These are phyloP conservation scores for Septoria petroselini DNA, from an alignment of 2,329 filamentous ascomycete species.

Conservation along the genomic window DNA sequence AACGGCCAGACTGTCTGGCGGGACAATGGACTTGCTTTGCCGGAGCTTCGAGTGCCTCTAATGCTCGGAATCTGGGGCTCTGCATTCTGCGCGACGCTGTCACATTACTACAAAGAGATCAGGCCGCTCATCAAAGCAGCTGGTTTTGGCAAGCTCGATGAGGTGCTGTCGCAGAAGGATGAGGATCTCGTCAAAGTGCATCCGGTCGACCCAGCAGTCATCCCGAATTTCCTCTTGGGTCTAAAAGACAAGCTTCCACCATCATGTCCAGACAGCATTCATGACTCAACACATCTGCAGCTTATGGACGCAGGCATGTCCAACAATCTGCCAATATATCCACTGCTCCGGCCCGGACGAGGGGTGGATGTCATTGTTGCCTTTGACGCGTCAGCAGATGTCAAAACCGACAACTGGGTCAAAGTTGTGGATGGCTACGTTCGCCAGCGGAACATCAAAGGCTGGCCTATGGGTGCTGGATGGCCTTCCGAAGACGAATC, in stretches of 20 bases:
- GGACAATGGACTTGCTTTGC: conserved; percentile 66
- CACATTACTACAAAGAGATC: conserved; percentile 93
- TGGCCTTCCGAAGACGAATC: conserved; percentile 69
- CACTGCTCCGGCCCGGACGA: conserved; percentile 80
- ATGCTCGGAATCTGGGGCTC: conserved; percentile 95
- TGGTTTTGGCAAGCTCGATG: conserved; percentile 72
- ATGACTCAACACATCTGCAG: conserved; percentile 61
- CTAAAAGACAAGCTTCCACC: conserved; percentile 72
- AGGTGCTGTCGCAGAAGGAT: conserved; percentile 76
- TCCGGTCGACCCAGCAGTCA: conserved; percentile 84
- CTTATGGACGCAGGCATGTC: conserved; percentile 97
- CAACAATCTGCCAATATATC: conserved; percentile 95
- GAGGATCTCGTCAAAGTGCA: conserved; percentile 87
- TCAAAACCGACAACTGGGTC: conserved; percentile 93
- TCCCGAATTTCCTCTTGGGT: conserved; percentile 84
- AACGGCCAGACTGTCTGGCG: conserved; percentile 64
- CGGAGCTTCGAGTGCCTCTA: conserved; percentile 78
- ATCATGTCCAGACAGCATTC: conserved; percentile 74
- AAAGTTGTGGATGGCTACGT: conserved; percentile 92
- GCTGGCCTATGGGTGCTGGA: conserved; percentile 91
- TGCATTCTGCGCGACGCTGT: conserved; percentile 91
- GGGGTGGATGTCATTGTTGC: conserved; percentile 87
- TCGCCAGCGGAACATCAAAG: conserved; percentile 81
- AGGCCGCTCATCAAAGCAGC: conserved; percentile 73
- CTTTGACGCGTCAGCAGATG: conserved; percentile 92